Evolutionary conservation across 2,329 filamentous ascomycete genomes (phyloP).

Genomic region (Incumbomyces lentus): DNA sequence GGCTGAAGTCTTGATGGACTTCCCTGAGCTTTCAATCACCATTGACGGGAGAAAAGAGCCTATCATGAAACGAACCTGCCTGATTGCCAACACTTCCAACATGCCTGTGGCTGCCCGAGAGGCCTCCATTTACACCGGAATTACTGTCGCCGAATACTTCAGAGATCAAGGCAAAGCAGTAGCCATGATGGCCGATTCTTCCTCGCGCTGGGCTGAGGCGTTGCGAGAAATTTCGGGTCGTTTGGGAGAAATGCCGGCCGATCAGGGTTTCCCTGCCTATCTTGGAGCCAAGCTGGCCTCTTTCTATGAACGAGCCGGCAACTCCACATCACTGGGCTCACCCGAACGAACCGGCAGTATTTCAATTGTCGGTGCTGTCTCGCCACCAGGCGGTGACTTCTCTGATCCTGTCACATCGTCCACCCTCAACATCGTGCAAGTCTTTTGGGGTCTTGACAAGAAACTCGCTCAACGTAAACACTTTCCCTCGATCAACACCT

Average conservation of each 20-base stretch:
- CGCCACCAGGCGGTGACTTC: constrained; percentile 96
- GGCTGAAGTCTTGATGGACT: constrained; percentile 99
- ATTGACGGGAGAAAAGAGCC: constrained; percentile 90
- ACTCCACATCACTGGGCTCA: constrained; percentile 73
- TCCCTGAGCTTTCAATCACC: constrained; percentile 93
- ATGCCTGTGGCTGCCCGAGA: constrained; percentile 98
- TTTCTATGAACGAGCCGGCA: constrained; percentile 97
- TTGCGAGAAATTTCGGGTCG: constrained; percentile 97
- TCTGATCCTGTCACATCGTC: constrained; percentile 92
- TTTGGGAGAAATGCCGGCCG: constrained; percentile 98
- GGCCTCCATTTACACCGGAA: constrained; percentile 96
- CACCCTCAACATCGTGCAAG: constrained; percentile 93
- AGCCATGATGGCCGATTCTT: constrained; percentile 99
- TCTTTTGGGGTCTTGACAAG: constrained; percentile 99
- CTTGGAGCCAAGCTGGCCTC: constrained; percentile 92
- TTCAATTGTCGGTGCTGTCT: constrained; percentile 95
- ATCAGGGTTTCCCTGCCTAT: constrained; percentile 98
- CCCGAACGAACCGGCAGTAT: constrained; percentile 84
- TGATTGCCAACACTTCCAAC: constrained; percentile 99
- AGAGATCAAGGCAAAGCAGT: constrained; percentile 94
- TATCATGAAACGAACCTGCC: constrained; percentile 98
- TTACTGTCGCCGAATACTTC: constrained; percentile 93
- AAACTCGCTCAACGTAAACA: constrained; percentile 98
- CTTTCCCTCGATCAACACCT: constrained; percentile 97
- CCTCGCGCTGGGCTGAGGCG: constrained; percentile 96